Evolutionary conservation across 371 early-diverging fungal species (phyloP).

Genomic region (Parasitella parasitica): DNA sequence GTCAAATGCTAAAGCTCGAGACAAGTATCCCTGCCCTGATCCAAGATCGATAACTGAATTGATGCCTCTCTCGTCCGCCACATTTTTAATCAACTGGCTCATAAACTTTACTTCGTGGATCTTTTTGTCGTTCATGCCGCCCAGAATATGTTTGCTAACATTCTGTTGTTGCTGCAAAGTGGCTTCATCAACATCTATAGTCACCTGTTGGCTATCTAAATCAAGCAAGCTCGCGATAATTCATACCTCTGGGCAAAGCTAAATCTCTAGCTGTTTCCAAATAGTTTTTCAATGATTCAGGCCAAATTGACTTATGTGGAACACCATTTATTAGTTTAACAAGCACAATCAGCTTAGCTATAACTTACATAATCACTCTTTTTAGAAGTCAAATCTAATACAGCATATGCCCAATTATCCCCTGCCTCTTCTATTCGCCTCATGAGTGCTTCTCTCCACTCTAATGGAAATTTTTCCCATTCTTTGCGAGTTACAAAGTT

Average conservation of each 20-base stretch:
- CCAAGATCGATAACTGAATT: conserved; percentile 66
- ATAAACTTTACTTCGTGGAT: conserved; percentile 70
- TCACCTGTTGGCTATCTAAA: background rate
- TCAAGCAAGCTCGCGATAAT: too few species aligned
- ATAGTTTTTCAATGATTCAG: conserved; percentile 16
- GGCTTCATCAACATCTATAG: background rate
- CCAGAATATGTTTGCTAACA: conserved; percentile 28
- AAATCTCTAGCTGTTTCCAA: conserved; percentile 13
- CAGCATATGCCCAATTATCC: conserved; percentile 15
- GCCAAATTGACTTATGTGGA: conserved; percentile 17
- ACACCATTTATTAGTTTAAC: background rate
- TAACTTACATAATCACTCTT: conserved; percentile 21
- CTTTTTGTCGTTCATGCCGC: conserved; percentile 81
- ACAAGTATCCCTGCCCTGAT: conserved; percentile 78
- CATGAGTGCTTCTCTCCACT: conserved; percentile 48
- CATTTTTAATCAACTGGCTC: conserved; percentile 51
- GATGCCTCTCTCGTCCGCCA: conserved; percentile 44
- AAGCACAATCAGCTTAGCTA: background rate
- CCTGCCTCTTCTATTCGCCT: conserved; percentile 15
- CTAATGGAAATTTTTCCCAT: conserved; percentile 46
- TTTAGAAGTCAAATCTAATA: conserved; percentile 20
- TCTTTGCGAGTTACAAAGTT: conserved; percentile 51
- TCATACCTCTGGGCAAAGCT: conserved; percentile 18
- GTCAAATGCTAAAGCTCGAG: conserved; percentile 71
- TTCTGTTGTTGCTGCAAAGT: background rate